phyloP scores from a whole-genome alignment of 768 basidiomycete species.

The Hericium coralloides region DNA sequence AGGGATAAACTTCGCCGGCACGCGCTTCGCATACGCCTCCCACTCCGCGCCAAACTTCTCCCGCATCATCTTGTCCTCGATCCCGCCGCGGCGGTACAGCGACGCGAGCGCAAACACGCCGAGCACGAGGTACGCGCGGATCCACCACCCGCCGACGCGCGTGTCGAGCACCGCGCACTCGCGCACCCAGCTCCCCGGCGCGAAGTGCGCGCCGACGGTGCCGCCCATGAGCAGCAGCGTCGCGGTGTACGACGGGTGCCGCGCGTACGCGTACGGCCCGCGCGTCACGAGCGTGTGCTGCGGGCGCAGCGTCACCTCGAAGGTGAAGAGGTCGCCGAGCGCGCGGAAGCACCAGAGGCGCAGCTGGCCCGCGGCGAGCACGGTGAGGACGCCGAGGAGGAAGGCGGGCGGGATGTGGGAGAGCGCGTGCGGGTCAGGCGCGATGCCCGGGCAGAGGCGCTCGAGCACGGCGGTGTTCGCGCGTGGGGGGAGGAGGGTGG shows the following conservation, averaged over 20 bases:
- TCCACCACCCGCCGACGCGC: too few species aligned
- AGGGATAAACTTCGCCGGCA: constrained; percentile 11
- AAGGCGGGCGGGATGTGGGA: background rate
- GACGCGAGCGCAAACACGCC: too few species aligned
- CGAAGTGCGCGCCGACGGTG: background rate
- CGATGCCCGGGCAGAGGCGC: too few species aligned
- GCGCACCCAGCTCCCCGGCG: background rate
- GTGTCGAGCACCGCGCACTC: background rate
- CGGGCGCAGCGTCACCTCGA: constrained; percentile 11
- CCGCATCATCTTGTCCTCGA: constrained; percentile 12
- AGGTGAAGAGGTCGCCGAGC: constrained; percentile 13
- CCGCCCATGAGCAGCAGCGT: background rate
- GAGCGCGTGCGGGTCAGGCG: too few species aligned
- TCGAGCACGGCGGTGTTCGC: too few species aligned
- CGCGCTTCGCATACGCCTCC: constrained; percentile 13
- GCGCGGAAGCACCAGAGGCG: constrained; percentile 10
- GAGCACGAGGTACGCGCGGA: too few species aligned
- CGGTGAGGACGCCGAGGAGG: background rate
- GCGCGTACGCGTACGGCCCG: constrained; percentile 16
- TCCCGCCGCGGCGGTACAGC: background rate
- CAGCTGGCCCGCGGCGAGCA: background rate
- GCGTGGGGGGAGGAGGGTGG: too few species aligned
- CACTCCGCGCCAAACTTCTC: constrained; percentile 14
- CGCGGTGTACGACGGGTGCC: constrained; percentile 17
- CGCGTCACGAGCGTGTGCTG: constrained; percentile 14